Base-by-base conservation (phyloP, 768 basidiomycete species). In the Mycena galericulata region DNA sequence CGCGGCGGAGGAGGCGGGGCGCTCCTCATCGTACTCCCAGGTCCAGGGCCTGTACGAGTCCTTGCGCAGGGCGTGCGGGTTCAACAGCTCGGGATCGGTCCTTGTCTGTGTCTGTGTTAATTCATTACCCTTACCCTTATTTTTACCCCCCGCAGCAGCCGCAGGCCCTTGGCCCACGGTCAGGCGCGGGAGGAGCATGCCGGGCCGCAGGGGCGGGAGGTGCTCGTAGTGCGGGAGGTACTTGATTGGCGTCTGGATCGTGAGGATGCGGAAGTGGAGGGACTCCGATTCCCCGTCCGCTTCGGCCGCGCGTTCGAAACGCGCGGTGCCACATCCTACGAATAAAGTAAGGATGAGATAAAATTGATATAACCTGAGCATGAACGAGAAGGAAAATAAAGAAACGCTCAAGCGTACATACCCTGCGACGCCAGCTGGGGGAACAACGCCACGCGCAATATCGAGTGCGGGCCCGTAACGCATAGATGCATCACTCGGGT, bases 301-400 rank as follows among this genome's bases (percentile, higher is more conserved):
- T 43, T 46, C 14, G 1, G 22, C 40, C 2, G 51, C 27, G 0
- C 38, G 55, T 30, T 57, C 63, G 36, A 65, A 24, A 38, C 55
- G n/a, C 27, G 56, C 54, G 14, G 56, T 11, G 8, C 36, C 62
- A 29, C 41, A 45, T 30, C 62, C 58, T 60, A 46, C 8, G 57
- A 20, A 4, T 3, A 4, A 10, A 22, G 38, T 38, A 9, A 9
- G 17, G 17, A 17, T 38, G 17, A 4, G 41, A 38, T 15, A 4
- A 14, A n/a, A n/a, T 15, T 2, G 30, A 32, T 24, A 11, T n/a
- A n/a, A n/a, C n/a, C n/a, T n/a, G n/a, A n/a, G n/a, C n/a, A n/a
- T n/a, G n/a, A n/a, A n/a, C n/a, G n/a, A n/a, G n/a, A n/a, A n/a
- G n/a, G n/a, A n/a, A n/a, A n/a, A n/a, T n/a, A n/a, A n/a, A 29